Percentiles rank a stretch among this genome's conserved stretches.
These are phyloP conservation scores for Tephrocybe sp. DNA, from an alignment of 768 basidiomycete species.

Conservation along the genomic window DNA sequence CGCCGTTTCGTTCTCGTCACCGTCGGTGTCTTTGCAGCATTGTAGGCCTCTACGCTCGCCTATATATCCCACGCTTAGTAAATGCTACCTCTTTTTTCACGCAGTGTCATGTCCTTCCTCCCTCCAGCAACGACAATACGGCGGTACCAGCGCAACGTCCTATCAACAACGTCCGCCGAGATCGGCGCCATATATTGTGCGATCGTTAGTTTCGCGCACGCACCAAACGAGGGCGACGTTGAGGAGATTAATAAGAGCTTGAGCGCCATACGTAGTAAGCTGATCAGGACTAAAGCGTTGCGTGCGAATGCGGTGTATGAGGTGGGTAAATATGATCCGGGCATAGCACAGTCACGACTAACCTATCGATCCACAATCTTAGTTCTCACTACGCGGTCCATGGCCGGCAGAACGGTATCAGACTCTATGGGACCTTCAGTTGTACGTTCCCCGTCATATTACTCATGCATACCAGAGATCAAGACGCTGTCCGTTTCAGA, in stretches of 20 bases:
- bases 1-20: constrained; percentile 69
- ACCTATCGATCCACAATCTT: constrained; percentile 3
- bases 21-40: constrained; percentile 74
- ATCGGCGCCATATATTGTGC: constrained; percentile 75
- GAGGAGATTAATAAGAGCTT: constrained; percentile 60
- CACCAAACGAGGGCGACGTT: constrained; percentile 48
- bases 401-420: constrained; percentile 85
- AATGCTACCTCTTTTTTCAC: neutral
- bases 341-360: too few relatives aligned
- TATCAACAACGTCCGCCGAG: constrained; percentile 68
- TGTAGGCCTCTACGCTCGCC: constrained; percentile 41
- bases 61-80: neutral
- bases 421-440: constrained; percentile 62
- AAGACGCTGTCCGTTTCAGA: constrained; percentile 32
- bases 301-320: constrained; percentile 66
- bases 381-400: constrained; percentile 75
- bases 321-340: too few relatives aligned
- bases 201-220: constrained; percentile 70
- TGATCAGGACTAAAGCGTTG: constrained; percentile 58
- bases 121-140: constrained; percentile 80
- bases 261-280: constrained; percentile 74
- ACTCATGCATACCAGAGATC: too few relatives aligned
- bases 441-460: constrained; percentile 40
- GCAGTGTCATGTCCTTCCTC: constrained; percentile 66
- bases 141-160: constrained; percentile 65